phyloP scores from a whole-genome alignment of 176 grass and related monocot genomes.

The Thinopyrum elongatum region DNA sequence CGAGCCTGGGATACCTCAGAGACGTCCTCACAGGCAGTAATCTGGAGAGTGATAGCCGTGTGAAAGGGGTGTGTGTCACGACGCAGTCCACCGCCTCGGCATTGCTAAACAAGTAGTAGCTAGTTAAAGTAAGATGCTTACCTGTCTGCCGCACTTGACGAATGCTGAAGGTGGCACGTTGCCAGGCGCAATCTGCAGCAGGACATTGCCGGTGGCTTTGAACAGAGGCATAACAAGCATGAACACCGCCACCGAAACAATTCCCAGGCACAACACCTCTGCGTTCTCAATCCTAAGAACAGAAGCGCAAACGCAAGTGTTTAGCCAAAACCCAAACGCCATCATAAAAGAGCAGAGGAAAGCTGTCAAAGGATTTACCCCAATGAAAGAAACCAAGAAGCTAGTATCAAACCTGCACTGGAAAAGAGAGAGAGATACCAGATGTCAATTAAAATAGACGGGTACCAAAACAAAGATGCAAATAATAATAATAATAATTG shows the following conservation, averaged over 20 bases:
- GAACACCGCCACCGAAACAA: constrained; percentile 90
- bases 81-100: not conserved
- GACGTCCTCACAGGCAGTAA: constrained; percentile 71
- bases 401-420: constrained; percentile 98
- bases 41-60: constrained; percentile 41
- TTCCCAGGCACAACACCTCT: constrained; percentile 84
- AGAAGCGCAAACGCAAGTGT: not conserved
- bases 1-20: constrained; percentile 60
- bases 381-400: constrained; percentile 94
- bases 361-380: constrained; percentile 50
- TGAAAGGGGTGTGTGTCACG: not conserved
- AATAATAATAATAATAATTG: not conserved
- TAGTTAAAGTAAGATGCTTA: constrained; percentile 11
- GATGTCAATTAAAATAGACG: not conserved
- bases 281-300: constrained; percentile 84
- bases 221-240: constrained; percentile 94
- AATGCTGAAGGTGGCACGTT: constrained; percentile 84
- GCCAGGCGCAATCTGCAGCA: constrained; percentile 87
- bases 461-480: not conserved
- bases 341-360: not conserved
- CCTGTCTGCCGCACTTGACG: constrained; percentile 85
- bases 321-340: not conserved
- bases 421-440: constrained; percentile 11
- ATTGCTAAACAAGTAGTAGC: not conserved
- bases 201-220: constrained; percentile 75